Evolutionary conservation across 2,329 filamentous ascomycete genomes (phyloP), one percentile per base, ranked within the genome.

Genomic region (Stemphylium vesicarium): DNA sequence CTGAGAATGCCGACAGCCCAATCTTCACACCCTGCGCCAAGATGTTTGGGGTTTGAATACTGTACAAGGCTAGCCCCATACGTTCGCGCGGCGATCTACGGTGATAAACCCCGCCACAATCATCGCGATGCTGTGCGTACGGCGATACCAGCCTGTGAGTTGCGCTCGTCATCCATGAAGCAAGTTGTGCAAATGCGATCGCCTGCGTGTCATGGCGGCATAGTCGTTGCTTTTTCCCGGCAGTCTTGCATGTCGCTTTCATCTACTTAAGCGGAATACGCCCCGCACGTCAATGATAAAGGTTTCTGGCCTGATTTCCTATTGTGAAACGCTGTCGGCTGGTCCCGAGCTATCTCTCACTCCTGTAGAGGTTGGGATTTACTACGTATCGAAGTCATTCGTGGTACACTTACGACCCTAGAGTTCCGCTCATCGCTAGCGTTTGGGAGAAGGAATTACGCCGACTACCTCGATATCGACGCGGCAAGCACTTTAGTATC

Each of bases 1-100:
- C 45, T 50, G 46, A 56, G 52, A 53, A 35, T 15, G 18, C 47
- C 43, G 41, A 40, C 53, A 57, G 37, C 45, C 45, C 47, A 52
- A 53, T 37, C 38, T 32, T 22, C 41, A 39, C 40, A 29, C 31
- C 53, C 39, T 50, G 40, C 59, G 66, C 62, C 64, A 63, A 65
- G 61, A 36, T 32, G 26, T 42, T 51, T 63, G 63, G 70, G 71
- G 71, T 59, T 70, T 59, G 37, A 43, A 72, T 74, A 74, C 72
- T 62, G 20, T 44, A 53, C 66, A 65, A 38, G 71, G 71, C 59
- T 66, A 65, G 45, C 59, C 59, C 62, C 69, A 70, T 41, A 60
- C 24, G 66, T 63, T 49, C 31, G 67, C 43, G 55, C 53, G 54
- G 63, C 55, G 53, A 65, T 63, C 56, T 62, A 54, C 37, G 45